Evolutionary conservation across 257 asterid species (phyloP), one percentile per base, ranked within the genome.

Genomic region (Lycium barbarum): DNA sequence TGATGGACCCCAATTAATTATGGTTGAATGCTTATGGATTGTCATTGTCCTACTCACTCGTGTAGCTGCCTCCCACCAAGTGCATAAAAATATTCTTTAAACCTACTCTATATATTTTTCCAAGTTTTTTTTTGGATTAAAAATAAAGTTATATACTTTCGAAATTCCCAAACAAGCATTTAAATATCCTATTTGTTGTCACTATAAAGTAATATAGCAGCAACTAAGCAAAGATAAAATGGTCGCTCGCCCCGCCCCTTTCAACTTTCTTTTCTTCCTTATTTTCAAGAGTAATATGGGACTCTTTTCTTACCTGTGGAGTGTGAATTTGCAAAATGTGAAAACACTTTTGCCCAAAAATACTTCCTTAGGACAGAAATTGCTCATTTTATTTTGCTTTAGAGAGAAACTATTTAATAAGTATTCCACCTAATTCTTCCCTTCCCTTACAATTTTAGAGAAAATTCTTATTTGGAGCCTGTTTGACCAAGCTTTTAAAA

Each of bases 41-140:
- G 81, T 74, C 81, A 74, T 49, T 74, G 43, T 74, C 81, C 40
- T 1, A 49, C 81, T 74, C 6, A 74, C 81, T 74, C 62, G 62
- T 49, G 81, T 74, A 22, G 62, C 81, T 3, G 49, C 62, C 43
- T 74, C 81, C 81, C 81, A 7, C 14, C 81, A 49, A 74, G 58
- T 72, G 38, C 61, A 74, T 74, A 4, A 74, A 11, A 49, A 3
- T 22, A 74, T 7, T 74, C 81, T 74, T 74, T 49, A 8, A 74
- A 74, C 62, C 49, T 49, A 22, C 81, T 1, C 62, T 22, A 49
- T 6, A 49, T 74, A 20, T 7, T 49, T 13, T 22, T 12, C 45
- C 4, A 49, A 49, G 81, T 49, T 74, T 49, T 74, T 53, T 53
- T 51, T 9, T 10, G 57, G 57, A 53, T 53, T 53, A 11, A 53